Base-by-base conservation (phyloP, 73 alveolate species). In the Tetrahymena borealis region DNA sequence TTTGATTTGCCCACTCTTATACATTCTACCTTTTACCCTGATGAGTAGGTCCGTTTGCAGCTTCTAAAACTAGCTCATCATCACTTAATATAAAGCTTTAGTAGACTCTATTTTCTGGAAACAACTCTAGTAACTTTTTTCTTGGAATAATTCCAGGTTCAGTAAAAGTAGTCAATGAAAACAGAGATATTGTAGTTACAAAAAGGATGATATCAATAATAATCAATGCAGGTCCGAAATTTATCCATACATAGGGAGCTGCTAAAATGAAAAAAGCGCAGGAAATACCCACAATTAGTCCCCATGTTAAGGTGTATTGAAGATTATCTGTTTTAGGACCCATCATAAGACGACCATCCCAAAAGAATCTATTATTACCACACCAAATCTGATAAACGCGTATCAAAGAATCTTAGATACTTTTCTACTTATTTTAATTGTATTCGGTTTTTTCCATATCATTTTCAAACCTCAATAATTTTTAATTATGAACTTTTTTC, bases 71-170 rank as follows among this genome's bases (percentile, higher is more conserved):
- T 40, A 8, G 39, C 90, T 28, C 77, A 40, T 40, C 39, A 90
- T 41, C 77, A 36, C 20, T 85, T 36, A 18, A 85, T 79, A 33
- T 38, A 38, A 8, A 79, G 35, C 11, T n/a, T 9, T 60, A 35
- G 35, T 60, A 60, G 31, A 60, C 85, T 28, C 78, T 79, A 33
- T 93, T 93, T 31, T 39, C 77, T 1, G 90, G 96, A 90, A 78
- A 33, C 32, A 90, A 33, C 90, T 95, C 96, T 18, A 93, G 90
- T n/a, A 95, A 94, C 40, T 91, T 20, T 42, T 78, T 93, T 28
- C 97, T 90, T 33, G 97, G 97, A 33, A 95, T 95, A 39, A 95
- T 95, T 91, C 97, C 97, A 43, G 97, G 97, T 40, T 95, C 97
- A 13, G 96, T 93, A 77, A 95, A 90, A 78, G 78, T 43, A 7